phyloP scores from a whole-genome alignment of 148 eudicot genomes.

The Fagopyrum tataricum region DNA sequence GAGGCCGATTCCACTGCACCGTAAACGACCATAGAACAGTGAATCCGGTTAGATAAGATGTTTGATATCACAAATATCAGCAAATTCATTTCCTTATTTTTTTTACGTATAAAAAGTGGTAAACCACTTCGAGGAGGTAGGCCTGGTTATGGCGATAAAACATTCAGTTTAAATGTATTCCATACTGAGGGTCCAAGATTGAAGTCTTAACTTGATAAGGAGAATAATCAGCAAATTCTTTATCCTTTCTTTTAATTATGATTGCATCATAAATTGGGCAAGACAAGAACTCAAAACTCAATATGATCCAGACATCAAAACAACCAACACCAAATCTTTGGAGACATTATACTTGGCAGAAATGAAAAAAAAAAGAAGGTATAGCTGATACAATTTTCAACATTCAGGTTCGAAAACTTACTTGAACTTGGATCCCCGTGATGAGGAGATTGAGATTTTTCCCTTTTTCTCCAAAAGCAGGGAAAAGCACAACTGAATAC shows the following conservation, averaged over 20 bases:
- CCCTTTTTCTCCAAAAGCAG: slow-evolving; percentile 40
- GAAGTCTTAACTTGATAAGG: neutral
- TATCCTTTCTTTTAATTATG: neutral
- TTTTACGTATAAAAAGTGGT: neutral
- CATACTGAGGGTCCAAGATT: neutral
- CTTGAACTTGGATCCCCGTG: slow-evolving; percentile 51
- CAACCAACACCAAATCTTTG: neutral
- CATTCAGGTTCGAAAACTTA: slow-evolving; percentile 29
- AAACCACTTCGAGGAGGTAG: neutral
- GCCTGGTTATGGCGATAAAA: neutral
- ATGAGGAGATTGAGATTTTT: slow-evolving; percentile 29
- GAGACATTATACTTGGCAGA: neutral
- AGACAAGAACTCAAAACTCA: neutral
- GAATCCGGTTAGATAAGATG: neutral
- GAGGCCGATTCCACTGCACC: slow-evolving; percentile 69
- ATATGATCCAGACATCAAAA: neutral
- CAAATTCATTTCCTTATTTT: neutral
- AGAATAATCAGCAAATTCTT: neutral
- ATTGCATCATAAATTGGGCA: neutral
- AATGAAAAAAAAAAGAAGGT: neutral
- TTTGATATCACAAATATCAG: neutral
- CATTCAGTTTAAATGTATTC: neutral
- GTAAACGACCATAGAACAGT: neutral
- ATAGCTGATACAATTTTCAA: neutral
- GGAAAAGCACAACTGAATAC: slow-evolving; percentile 43